Base-by-base conservation (phyloP, 176 grass and related monocot genomes). In the Puccinellia tenuiflora region DNA sequence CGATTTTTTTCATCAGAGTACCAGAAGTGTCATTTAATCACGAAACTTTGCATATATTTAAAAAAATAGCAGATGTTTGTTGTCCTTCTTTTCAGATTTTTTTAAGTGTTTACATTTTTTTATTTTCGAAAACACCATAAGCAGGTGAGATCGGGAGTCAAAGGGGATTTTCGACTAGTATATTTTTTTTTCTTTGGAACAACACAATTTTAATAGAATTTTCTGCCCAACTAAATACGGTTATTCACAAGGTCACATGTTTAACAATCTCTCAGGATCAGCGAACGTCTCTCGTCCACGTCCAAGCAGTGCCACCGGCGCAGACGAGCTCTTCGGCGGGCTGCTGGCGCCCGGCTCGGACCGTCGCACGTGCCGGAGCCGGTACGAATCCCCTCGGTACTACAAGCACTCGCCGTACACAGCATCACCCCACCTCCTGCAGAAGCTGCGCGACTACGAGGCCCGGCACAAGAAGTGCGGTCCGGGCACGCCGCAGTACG, bases 361-460 rank as follows among this genome's bases (percentile, higher is more conserved):
- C 68, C 81, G 85, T 3, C 10, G 22, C 17, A 18, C 88, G 6
- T 95, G 90, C 46, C 62, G 45, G 15, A 92, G 93, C 62, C 90
- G 90, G 3, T 86, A 81, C 46, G 18, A 88, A n/a, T 31, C 56
- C 3, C 37, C 31, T 2, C 28, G 5, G 2, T 95, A 90, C 68
- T 78, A 34, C 48, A 95, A 81, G 80, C 17, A 72, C 31, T 90
- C 64, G 0, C 82, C 75, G 2, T 47, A 75, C 75, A 1, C 57
- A 14, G 75, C 82, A 2, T 92, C 93, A 1, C 24, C 85, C 0
- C 77, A 90, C 79, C 90, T 95, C 31, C 26, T 73, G 6, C 28
- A 47, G 3, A 92, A 81, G 68, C 85, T 95, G 0, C 83, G 93
- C 11, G 38, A 71, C 6, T 92, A 95, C 66, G 93, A 95, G 59